Conservation (phyloP, 2,329 filamentous ascomycete species). For the Cladophialophora carrionii region DNA sequence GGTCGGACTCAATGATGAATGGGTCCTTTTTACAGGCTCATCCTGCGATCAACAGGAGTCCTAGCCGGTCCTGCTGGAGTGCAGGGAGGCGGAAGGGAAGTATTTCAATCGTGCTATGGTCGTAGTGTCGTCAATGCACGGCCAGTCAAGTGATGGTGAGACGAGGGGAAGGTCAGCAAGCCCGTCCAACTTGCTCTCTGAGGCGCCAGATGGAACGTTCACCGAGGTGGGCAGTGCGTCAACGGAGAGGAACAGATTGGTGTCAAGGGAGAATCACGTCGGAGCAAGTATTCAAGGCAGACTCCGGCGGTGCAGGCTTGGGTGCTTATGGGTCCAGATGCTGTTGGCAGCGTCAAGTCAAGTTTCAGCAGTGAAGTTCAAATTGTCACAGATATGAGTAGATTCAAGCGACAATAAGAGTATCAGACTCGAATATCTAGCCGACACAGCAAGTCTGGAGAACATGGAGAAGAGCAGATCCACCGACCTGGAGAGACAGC, state of each 20-base stretch:
- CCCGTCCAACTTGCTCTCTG: not conserved
- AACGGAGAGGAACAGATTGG: not conserved
- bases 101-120: not conserved
- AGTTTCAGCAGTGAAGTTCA: not conserved
- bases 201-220: not conserved
- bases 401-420: not conserved
- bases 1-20: not conserved
- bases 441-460: slow-evolving; percentile 14
- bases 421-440: not conserved
- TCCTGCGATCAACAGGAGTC: slow-evolving; percentile 33
- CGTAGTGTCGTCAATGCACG: not conserved
- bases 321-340: not conserved
- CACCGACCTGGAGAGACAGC: slow-evolving; percentile 12
- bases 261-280: not conserved
- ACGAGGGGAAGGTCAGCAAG: not conserved
- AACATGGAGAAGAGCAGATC: slow-evolving; percentile 20
- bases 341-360: not conserved
- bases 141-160: not conserved
- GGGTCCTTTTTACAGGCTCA: slow-evolving; percentile 23
- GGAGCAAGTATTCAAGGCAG: not conserved
- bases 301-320: not conserved
- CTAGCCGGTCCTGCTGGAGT: slow-evolving; percentile 28
- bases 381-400: not conserved
- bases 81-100: slow-evolving; percentile 11
- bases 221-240: not conserved